A percentile compares a stretch with the other conserved stretches of the same genome.
These are phyloP conservation scores for Ophiocytium majus DNA, from an alignment of 352 stramenopile species.

Conservation along the genomic window DNA sequence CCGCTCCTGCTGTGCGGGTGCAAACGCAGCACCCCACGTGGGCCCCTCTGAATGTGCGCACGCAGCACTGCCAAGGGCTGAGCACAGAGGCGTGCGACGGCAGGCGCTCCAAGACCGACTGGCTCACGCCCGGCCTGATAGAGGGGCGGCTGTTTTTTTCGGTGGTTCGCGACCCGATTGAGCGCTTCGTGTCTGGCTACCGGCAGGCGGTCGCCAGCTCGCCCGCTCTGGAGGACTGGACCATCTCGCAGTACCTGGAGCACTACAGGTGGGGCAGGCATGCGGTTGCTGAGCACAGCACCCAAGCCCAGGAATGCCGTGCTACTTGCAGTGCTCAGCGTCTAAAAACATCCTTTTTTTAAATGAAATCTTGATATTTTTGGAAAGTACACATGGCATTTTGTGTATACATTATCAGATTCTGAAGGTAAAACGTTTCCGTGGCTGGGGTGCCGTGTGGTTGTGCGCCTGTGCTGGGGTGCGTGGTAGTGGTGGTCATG, in stretches of 20 bases:
- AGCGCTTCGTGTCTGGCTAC: conserved; percentile 8
- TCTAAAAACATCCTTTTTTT: too few relatives aligned
- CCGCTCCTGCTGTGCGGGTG: neutral
- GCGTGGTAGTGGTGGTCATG: too few relatives aligned
- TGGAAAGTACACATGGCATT: too few relatives aligned
- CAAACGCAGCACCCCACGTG: neutral
- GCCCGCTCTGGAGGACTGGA: neutral
- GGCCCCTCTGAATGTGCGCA: neutral
- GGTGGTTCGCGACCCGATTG: neutral
- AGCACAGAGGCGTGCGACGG: neutral
- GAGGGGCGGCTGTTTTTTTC: neutral
- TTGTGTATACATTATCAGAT: neutral
- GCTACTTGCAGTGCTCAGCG: neutral
- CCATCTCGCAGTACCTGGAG: neutral
- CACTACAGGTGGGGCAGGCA: neutral
- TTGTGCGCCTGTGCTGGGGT: too few relatives aligned
- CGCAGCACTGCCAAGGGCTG: neutral
- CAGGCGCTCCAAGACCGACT: neutral
- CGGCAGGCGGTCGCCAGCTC: neutral
- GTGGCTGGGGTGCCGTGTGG: neutral
- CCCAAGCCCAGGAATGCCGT: neutral
- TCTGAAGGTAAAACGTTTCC: neutral
- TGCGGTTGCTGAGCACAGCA: neutral
- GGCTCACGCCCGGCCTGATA: neutral
- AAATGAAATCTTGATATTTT: too few relatives aligned